Percentiles rank a stretch among this genome's conserved stretches.
Conservation (phyloP, 495 filamentous ascomycete genomes). For the Talaromyces thailandensis region DNA sequence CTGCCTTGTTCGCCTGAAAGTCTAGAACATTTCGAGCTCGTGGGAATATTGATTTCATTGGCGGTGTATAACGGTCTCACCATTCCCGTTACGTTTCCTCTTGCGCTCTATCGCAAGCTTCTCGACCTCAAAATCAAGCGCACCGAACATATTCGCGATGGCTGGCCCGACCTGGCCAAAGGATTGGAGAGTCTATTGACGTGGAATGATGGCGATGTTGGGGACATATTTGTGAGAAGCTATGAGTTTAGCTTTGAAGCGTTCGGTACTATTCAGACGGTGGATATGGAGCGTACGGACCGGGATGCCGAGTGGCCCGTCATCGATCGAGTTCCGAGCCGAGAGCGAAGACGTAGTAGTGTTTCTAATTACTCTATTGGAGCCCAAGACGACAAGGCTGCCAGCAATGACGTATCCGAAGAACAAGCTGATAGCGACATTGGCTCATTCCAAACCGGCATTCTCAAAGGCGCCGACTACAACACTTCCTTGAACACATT, state of each 20-base stretch:
- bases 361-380: slow-evolving; percentile 1
- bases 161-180: slow-evolving; percentile 72
- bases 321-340: background rate
- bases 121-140: slow-evolving; percentile 55
- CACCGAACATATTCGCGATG: slow-evolving; percentile 70
- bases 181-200: slow-evolving; percentile 61
- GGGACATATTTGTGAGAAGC: slow-evolving; percentile 67
- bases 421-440: background rate
- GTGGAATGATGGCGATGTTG: slow-evolving; percentile 74
- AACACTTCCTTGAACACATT: background rate
- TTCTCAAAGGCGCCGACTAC: slow-evolving; percentile 6
- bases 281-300: slow-evolving; percentile 45
- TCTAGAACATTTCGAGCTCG: slow-evolving; percentile 80
- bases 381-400: slow-evolving; percentile 16
- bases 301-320: slow-evolving; percentile 31
- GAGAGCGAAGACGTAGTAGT: slow-evolving; percentile 5
- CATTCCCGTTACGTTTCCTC: slow-evolving; percentile 79
- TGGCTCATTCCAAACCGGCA: slow-evolving; percentile 6
- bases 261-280: slow-evolving; percentile 46
- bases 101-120: slow-evolving; percentile 73
- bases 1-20: slow-evolving; percentile 70
- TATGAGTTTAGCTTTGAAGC: slow-evolving; percentile 78
- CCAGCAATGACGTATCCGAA: background rate
- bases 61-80: slow-evolving; percentile 94
- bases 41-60: slow-evolving; percentile 78